Base-by-base conservation (phyloP, 1,284 basidiomycete species). In the Trichosporon ovoides region DNA sequence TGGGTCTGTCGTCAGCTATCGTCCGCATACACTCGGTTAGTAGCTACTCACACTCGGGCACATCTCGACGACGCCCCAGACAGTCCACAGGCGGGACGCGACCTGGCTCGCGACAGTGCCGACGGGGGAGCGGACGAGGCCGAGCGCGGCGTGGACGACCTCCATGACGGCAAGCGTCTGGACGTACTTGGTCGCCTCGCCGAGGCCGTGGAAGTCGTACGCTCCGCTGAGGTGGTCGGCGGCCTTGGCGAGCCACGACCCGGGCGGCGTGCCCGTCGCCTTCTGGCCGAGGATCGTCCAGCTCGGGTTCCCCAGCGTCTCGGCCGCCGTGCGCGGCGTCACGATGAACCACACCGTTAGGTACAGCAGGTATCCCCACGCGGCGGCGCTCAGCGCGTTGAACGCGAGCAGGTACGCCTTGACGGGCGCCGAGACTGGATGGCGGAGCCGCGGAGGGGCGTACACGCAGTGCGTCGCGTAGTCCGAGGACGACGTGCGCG, bases 71-170 rank as follows among this genome's bases (percentile, higher is more conserved):
- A 93, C 82, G 11, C 85, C 89, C 92, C 92, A 98, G 0, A 98
- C 87, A 54, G 94, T 81, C 75, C 87, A 87, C 13, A 98, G 79
- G 40, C 95, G 81, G 64, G 89, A 92, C 0, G 85, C 83, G 50
- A 99, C 93, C 79, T 99, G 95, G 69, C 87, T 84, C 2, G 81
- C 78, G 1, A 91, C 91, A 0, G 94, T 96, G 7, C 79, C 81
- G n/a, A 93, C 76, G 3, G 91, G 86, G 57, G 86, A 88, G 52
- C 87, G 80, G n/a, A 98, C 96, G 80, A 86, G 85, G 0, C 92
- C 87, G 9, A 92, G 67, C 9, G 87, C 77, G 38, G 87, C 85
- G 73, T 99, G 96, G 1, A 89, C 63, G 24, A 95, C 83, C 74
- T 97, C 93, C 46, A 96, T 78, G 1, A 85, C 68, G 1, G 93